A percentile compares a stretch with the other conserved stretches of the same genome.
Conservation (phyloP, 352 stramenopile genomes). For the Phytophthora agathidicida region DNA sequence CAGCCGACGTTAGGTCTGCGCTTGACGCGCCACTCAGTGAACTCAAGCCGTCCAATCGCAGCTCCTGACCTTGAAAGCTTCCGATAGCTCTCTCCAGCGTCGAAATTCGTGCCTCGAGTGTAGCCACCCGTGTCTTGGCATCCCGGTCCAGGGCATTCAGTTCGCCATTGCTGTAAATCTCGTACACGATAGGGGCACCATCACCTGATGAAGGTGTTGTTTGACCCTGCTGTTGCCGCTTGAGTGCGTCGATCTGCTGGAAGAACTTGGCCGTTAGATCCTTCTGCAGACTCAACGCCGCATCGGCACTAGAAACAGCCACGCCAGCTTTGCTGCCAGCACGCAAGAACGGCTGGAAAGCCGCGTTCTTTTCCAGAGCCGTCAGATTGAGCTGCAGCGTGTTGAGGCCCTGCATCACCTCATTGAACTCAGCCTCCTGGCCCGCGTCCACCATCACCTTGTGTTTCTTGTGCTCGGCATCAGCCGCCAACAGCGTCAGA, state of each 20-base stretch:
- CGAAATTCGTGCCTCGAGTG: conserved; percentile 65
- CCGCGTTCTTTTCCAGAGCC: conserved; percentile 58
- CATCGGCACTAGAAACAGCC: conserved; percentile 32
- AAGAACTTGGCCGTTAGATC: conserved; percentile 79
- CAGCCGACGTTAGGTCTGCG: conserved; percentile 47
- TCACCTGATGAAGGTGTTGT: conserved; percentile 8
- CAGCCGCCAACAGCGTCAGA: conserved; percentile 54
- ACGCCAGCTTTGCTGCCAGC: conserved; percentile 12
- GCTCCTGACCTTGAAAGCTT: conserved; percentile 53
- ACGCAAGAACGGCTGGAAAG: conserved; percentile 66
- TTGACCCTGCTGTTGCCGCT: conserved; percentile 43
- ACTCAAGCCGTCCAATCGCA: conserved; percentile 50
- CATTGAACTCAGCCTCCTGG: conserved; percentile 67
- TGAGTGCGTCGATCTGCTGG: conserved; percentile 65
- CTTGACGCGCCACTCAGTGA: conserved; percentile 20
- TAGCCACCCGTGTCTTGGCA: conserved; percentile 61
- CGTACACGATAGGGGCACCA: conserved; percentile 67
- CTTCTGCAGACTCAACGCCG: conserved; percentile 61
- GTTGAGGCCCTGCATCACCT: conserved; percentile 67
- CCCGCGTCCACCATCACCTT: conserved; percentile 63
- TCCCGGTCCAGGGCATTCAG: conserved; percentile 72
- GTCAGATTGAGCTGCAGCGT: conserved; percentile 69
- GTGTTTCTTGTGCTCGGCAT: conserved; percentile 50
- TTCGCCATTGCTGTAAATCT: conserved; percentile 83
- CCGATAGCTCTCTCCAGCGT: conserved; percentile 67